Conservation (phyloP, 768 basidiomycete genomes). For the Amanita phalloides region DNA sequence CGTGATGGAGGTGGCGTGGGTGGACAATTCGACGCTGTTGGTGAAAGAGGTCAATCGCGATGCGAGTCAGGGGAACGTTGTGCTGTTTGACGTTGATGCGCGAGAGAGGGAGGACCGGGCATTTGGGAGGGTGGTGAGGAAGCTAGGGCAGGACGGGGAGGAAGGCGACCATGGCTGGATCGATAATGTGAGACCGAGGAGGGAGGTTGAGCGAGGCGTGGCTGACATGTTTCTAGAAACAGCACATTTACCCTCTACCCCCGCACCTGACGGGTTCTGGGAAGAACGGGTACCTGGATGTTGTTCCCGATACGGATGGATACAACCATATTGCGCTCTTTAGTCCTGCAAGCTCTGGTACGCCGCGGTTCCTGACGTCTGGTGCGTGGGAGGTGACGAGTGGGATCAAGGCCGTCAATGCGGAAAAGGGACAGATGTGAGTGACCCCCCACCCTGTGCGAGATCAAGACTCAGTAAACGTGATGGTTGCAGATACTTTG, state of each 20-base stretch:
- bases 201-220: background rate
- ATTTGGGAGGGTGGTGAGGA: conserved; percentile 54
- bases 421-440: conserved; percentile 58
- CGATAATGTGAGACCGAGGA: conserved; percentile 48
- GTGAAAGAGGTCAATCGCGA: conserved; percentile 84
- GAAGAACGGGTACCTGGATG: conserved; percentile 74
- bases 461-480: background rate
- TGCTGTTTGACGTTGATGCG: conserved; percentile 53
- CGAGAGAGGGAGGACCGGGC: conserved; percentile 17
- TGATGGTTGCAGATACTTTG: conserved; percentile 61
- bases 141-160: conserved; percentile 73
- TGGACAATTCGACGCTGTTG: conserved; percentile 61
- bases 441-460: conserved; percentile 15
- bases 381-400: conserved; percentile 88
- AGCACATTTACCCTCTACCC: conserved; percentile 53
- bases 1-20: conserved; percentile 80
- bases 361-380: conserved; percentile 74
- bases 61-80: conserved; percentile 69
- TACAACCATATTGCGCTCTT: conserved; percentile 93
- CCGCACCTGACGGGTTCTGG: conserved; percentile 26
- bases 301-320: conserved; percentile 73
- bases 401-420: conserved; percentile 64
- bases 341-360: conserved; percentile 56
- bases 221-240: conserved; percentile 29
- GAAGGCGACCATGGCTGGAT: conserved; percentile 94